Conservation (phyloP, 306 rosid species). For the Oemleria cerasiformis region DNA sequence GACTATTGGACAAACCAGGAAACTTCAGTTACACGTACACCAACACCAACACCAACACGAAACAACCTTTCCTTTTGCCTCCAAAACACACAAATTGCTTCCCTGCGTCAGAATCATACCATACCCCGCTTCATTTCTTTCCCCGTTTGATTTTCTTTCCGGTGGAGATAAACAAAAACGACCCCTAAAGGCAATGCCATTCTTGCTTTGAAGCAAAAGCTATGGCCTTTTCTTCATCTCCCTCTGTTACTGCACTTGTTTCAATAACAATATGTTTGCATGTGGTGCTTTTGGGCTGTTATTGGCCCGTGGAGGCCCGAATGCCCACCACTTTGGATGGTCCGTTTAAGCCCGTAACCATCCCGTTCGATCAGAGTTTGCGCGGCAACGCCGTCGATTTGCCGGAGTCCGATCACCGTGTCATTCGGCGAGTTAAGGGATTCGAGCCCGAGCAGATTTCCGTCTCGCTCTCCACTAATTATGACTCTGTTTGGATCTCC, state of each 20-base stretch:
- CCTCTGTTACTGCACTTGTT: neutral
- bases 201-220: neutral
- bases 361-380: slow-evolving; percentile 46
- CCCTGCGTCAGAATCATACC: neutral
- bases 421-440: slow-evolving; percentile 48
- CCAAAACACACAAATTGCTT: neutral
- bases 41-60: too few species aligned
- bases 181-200: neutral
- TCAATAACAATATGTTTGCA: neutral
- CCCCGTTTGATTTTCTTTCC: neutral
- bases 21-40: too few species aligned
- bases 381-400: slow-evolving; percentile 68
- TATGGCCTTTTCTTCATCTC: neutral
- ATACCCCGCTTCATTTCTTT: neutral
- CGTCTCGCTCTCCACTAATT: slow-evolving; percentile 51
- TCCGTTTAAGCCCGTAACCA: slow-evolving; percentile 67
- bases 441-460: slow-evolving; percentile 85
- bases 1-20: neutral
- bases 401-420: slow-evolving; percentile 60
- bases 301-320: slow-evolving; percentile 6
- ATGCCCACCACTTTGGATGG: slow-evolving; percentile 75
- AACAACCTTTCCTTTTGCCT: neutral
- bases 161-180: neutral
- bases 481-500: slow-evolving; percentile 75
- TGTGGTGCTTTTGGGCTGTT: neutral